Base-by-base conservation (phyloP, 768 basidiomycete species). In the Mrakia frigida region DNA sequence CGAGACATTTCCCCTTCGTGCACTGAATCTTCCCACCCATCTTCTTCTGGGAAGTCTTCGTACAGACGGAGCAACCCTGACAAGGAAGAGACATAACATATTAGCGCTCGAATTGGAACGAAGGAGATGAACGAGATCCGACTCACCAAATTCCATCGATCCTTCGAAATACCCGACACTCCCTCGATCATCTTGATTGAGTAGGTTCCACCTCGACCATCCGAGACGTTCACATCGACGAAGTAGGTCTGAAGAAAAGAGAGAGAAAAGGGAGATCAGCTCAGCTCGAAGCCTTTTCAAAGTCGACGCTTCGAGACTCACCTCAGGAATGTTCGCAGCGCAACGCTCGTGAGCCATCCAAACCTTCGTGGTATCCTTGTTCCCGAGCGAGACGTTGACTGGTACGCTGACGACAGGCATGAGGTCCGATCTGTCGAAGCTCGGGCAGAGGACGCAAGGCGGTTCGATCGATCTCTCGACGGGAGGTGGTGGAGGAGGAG, bases 51-150 rank as follows among this genome's bases (percentile, higher is more conserved):
- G 74, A 86, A 60, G 84, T 87, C 82, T 90, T 92, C n/a, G 87
- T 86, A 82, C 95, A 98, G 0, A 89, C 88, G 10, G 89, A 87
- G 82, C 96, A 99, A 91, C 96, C 97, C 94, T 98, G 59, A 3
- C 28, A 37, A 50, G 43, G 78, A 69, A 11, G 41, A 70, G 23
- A 11, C n/a, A 35, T 9, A 14, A 6, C 16, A 43, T 4, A 18
- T 31, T 21, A 68, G 71, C 67, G 53, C 43, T 14, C 31, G 52
- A 35, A 71, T 13, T 69, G 39, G 52, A 39, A 78, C 69, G 52
- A 3, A 7, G 52, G 35, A 60, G n/a, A 35, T 63, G 37, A 50
- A 56, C 63, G n/a, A 70, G 77, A 35, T n/a, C 43, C 73, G 9
- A 85, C 90, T 73, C 80, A 96, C 95, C 85, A 98, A 81, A 81